Percentiles rank a stretch among this genome's conserved stretches.
Conservation (phyloP, 257 asterid species). For the Primulina huaijiensis region DNA sequence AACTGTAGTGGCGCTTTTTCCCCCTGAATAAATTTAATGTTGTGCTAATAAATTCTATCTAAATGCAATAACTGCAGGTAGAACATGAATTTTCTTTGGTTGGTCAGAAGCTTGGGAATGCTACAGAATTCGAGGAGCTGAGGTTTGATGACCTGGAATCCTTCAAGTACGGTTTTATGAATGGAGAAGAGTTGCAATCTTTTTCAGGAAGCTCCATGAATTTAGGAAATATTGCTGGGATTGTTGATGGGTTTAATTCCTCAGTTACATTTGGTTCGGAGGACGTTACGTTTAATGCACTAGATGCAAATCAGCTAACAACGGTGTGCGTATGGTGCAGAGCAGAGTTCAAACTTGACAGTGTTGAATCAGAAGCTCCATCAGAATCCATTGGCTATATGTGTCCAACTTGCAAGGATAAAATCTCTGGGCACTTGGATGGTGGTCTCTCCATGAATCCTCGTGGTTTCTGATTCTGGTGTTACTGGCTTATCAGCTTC, state of each 20-base stretch:
- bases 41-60: background rate
- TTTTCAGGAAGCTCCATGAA: slow-evolving; percentile 55
- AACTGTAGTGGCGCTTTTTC: background rate
- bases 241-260: slow-evolving; percentile 53
- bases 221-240: slow-evolving; percentile 42
- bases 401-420: slow-evolving; percentile 95
- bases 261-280: slow-evolving; percentile 56
- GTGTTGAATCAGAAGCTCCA: slow-evolving; percentile 67
- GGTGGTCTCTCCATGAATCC: slow-evolving; percentile 57
- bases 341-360: slow-evolving; percentile 80
- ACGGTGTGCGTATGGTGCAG: slow-evolving; percentile 98
- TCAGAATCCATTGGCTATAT: slow-evolving; percentile 92
- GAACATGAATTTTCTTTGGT: slow-evolving; percentile 42
- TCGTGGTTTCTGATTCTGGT: slow-evolving; percentile 41
- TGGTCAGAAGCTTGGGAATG: slow-evolving; percentile 61
- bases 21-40: background rate
- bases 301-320: slow-evolving; percentile 46
- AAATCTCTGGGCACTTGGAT: slow-evolving; percentile 79
- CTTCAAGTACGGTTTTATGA: slow-evolving; percentile 50
- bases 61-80: slow-evolving; percentile 41
- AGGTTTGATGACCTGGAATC: slow-evolving; percentile 78
- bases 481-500: slow-evolving; percentile 3
- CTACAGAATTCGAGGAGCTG: slow-evolving; percentile 72
- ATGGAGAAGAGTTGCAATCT: slow-evolving; percentile 50
- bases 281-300: slow-evolving; percentile 47